Evolutionary conservation across 345 rosid genomes (phyloP).

Genomic region (Dimocarpus longan): DNA sequence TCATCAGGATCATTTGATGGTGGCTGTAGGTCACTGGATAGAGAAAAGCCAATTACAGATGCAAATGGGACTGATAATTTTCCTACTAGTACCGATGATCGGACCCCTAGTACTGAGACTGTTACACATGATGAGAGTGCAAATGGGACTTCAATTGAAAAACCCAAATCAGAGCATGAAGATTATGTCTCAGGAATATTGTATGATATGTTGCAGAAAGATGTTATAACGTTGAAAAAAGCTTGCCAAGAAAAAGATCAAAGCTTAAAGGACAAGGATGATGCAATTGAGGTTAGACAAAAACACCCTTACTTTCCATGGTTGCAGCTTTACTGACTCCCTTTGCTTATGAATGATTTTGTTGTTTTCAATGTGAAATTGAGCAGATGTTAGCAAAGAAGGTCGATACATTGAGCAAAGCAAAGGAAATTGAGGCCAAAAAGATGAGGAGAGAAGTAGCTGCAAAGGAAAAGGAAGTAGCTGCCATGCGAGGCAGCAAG

Average conservation of each 20-base stretch:
- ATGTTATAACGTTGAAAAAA: slow-evolving; percentile 79
- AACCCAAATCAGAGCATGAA: slow-evolving; percentile 28
- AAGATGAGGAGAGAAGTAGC: slow-evolving; percentile 99
- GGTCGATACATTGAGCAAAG: slow-evolving; percentile 93
- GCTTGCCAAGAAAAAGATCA: slow-evolving; percentile 93
- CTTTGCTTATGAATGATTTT: background rate
- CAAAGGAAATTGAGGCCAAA: slow-evolving; percentile 98
- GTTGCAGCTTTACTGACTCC: background rate
- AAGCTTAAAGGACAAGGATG: slow-evolving; percentile 93
- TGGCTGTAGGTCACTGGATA: slow-evolving; percentile 76
- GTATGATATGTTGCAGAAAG: slow-evolving; percentile 89
- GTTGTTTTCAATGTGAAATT: slow-evolving; percentile 13
- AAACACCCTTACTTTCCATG: slow-evolving; percentile 17
- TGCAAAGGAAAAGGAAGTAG: slow-evolving; percentile 96
- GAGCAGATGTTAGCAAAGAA: slow-evolving; percentile 90
- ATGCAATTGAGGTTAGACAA: slow-evolving; percentile 80
- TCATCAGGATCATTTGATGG: slow-evolving; percentile 94
- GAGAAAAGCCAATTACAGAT: slow-evolving; percentile 46
- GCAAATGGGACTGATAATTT: slow-evolving; percentile 20
- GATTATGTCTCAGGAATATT: slow-evolving; percentile 76
- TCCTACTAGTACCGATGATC: slow-evolving; percentile 6
- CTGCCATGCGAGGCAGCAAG: slow-evolving; percentile 92
- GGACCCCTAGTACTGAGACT: slow-evolving; percentile 18
- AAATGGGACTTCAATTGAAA: slow-evolving; percentile 27
- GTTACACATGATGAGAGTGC: slow-evolving; percentile 14